phyloP scores from a whole-genome alignment of 75 land plant genomes.

The Pinus tabuliformis region DNA sequence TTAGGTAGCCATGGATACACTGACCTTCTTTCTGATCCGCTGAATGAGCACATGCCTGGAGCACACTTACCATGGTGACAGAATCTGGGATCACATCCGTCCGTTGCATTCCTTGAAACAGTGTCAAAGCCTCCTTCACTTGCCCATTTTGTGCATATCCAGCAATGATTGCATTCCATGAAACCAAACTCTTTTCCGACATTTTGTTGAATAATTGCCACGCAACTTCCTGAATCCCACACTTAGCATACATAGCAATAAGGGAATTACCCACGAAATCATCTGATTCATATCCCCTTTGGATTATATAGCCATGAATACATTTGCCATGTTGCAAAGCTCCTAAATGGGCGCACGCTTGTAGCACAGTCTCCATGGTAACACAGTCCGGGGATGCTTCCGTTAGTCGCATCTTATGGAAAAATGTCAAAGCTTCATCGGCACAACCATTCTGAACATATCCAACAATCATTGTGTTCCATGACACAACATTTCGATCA shows the following conservation, averaged over 20 bases:
- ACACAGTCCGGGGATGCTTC: background rate
- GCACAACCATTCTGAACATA: constrained; percentile 25
- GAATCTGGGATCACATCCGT: constrained; percentile 10
- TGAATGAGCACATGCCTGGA: constrained; percentile 18
- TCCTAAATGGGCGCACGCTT: constrained; percentile 10
- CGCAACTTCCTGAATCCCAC: constrained; percentile 19
- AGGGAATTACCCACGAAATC: constrained; percentile 19
- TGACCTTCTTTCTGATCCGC: constrained; percentile 14
- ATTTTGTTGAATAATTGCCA: background rate
- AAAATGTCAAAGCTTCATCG: constrained; percentile 26
- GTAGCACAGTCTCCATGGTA: background rate
- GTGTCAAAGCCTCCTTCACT: background rate
- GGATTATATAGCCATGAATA: constrained; percentile 11
- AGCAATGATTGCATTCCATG: constrained; percentile 24
- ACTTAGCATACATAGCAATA: constrained; percentile 30
- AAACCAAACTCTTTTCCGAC: background rate
- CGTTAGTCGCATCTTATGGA: background rate
- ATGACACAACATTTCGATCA: constrained; percentile 38
- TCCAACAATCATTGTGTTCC: constrained; percentile 47
- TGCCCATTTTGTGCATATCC: constrained; percentile 3
- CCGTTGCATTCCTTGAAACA: background rate
- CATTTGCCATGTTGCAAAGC: constrained; percentile 9
- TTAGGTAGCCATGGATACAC: constrained; percentile 11
- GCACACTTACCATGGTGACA: constrained; percentile 18
- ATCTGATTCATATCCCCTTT: constrained; percentile 11